Conservation (phyloP, 805 yeast species). For the Saturnispora quitensis region DNA sequence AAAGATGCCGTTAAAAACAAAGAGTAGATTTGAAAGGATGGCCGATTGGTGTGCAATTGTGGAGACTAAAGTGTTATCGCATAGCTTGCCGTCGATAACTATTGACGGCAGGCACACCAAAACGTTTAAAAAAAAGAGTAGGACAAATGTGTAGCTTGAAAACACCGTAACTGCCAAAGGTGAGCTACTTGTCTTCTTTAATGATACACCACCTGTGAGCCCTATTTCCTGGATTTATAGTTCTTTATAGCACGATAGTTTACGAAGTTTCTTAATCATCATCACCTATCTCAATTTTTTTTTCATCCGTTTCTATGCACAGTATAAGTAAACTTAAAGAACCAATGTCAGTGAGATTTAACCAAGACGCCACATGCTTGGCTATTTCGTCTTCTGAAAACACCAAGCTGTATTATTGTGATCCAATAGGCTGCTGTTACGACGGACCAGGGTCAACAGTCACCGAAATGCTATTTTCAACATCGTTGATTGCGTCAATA, state of each 20-base stretch:
- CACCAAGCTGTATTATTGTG: slow-evolving; percentile 75
- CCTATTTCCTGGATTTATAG: neutral
- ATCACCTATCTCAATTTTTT: neutral
- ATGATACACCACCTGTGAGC: neutral
- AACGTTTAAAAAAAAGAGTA: too few relatives aligned
- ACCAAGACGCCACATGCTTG: slow-evolving; percentile 81
- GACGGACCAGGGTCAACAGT: slow-evolving; percentile 40
- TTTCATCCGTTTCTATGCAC: neutral
- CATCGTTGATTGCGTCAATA: slow-evolving; percentile 75
- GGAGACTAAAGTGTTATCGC: neutral
- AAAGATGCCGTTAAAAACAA: neutral
- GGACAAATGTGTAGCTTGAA: too few relatives aligned
- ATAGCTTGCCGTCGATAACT: neutral
- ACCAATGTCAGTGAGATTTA: slow-evolving; percentile 35
- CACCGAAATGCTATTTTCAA: slow-evolving; percentile 84
- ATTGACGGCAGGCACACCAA: too few relatives aligned
- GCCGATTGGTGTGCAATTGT: neutral
- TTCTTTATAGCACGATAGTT: neutral
- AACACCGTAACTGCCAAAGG: too few relatives aligned
- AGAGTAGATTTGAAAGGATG: neutral
- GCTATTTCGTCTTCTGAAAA: slow-evolving; percentile 60
- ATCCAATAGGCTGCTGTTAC: slow-evolving; percentile 73
- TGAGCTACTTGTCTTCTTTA: too few relatives aligned
- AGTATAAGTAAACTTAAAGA: neutral
- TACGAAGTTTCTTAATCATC: neutral